These are phyloP conservation scores for Avena sativa DNA, from an alignment of 176 grass and related monocot genomes.

Conservation along the genomic window DNA sequence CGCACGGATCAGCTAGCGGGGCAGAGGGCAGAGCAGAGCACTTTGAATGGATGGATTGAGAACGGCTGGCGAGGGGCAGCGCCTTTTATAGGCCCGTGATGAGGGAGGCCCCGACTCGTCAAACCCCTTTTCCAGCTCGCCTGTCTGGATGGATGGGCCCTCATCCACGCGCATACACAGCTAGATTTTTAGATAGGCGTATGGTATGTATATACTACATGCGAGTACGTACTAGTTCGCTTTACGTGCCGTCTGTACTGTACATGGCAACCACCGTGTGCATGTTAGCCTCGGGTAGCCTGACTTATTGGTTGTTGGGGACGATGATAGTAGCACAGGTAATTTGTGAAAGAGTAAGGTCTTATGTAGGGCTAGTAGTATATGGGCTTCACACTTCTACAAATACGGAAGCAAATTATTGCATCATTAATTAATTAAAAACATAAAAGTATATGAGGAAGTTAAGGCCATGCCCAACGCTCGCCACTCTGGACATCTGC, in stretches of 20 bases:
- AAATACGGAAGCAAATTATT: no score
- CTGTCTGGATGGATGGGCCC: not conserved
- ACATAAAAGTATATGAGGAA: no score
- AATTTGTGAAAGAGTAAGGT: no score
- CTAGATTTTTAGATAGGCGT: not conserved
- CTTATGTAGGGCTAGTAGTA: no score
- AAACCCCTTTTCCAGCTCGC: conserved; percentile 23
- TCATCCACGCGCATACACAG: not conserved
- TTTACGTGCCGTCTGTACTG: conserved; percentile 15
- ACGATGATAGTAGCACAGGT: no score
- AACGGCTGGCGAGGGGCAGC: not conserved
- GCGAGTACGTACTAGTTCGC: not conserved
- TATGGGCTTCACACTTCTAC: no score
- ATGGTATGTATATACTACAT: not conserved
- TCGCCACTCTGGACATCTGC: no score
- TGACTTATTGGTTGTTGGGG: no score
- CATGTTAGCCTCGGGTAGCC: not conserved
- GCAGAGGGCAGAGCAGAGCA: not conserved
- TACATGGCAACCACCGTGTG: not conserved
- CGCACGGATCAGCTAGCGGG: not conserved
- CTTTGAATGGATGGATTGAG: conserved; percentile 21
- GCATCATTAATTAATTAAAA: no score
- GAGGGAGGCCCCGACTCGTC: not conserved
- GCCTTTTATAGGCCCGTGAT: conserved; percentile 49
- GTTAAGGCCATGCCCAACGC: no score